These are phyloP conservation scores for Podospora didyma DNA, from an alignment of 495 filamentous ascomycete genomes.

Conservation along the genomic window DNA sequence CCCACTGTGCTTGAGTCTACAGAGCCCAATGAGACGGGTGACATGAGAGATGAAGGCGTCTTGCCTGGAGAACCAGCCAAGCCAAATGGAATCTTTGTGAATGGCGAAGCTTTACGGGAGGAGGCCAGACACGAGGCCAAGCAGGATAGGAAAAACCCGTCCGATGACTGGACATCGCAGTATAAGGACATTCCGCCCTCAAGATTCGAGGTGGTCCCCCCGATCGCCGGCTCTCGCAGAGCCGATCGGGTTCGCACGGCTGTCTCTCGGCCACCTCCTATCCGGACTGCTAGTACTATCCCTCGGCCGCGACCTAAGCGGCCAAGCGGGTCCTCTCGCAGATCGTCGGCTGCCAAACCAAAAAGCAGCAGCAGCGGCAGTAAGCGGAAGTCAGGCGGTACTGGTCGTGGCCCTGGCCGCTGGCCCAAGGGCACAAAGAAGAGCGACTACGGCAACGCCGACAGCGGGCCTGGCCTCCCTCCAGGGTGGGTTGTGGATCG, in stretches of 20 bases:
- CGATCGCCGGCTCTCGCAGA: constrained; percentile 43
- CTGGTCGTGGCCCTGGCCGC: constrained; percentile 45
- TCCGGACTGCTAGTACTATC: constrained; percentile 21
- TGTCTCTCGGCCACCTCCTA: constrained; percentile 26
- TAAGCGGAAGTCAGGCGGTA: constrained; percentile 49
- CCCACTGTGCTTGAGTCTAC: constrained; percentile 39
- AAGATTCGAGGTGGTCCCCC: constrained; percentile 82
- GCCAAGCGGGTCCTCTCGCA: constrained; percentile 15
- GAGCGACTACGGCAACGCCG: constrained; percentile 53
- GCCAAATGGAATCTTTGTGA: constrained; percentile 19
- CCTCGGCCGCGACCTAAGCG: constrained; percentile 25
- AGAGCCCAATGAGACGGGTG: constrained; percentile 32
- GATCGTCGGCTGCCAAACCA: constrained; percentile 27
- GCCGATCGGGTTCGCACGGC: constrained; percentile 24
- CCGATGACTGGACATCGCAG: constrained; percentile 32
- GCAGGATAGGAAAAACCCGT: constrained; percentile 28
- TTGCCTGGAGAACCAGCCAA: neutral
- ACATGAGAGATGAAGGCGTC: constrained; percentile 1
- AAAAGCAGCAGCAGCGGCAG: constrained; percentile 26
- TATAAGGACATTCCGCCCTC: constrained; percentile 64
- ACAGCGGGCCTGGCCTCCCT: constrained; percentile 51
- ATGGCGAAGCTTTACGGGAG: constrained; percentile 22
- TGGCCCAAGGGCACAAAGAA: constrained; percentile 57
- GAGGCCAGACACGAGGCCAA: constrained; percentile 28
- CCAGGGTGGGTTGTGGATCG: constrained; percentile 41